These are phyloP conservation scores for Tilletia caries DNA, from an alignment of 1,284 basidiomycete genomes.

Conservation along the genomic window DNA sequence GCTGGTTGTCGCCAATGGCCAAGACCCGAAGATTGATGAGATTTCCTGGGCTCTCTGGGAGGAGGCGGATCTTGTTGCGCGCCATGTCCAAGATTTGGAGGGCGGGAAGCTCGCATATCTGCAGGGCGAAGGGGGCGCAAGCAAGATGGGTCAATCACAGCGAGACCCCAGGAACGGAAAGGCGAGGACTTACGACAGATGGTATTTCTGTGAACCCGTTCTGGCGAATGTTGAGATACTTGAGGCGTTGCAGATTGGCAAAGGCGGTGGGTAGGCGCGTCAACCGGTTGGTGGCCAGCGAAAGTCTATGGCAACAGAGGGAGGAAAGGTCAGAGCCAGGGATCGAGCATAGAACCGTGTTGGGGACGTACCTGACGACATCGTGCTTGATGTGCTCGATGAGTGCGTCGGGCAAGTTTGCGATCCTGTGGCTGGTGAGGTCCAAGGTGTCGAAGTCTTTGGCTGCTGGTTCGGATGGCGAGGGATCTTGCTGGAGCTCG, in stretches of 20 bases:
- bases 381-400: conserved; percentile 35
- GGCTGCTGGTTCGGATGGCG: background rate
- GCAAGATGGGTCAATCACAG: too few relatives aligned
- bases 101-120: conserved; percentile 63
- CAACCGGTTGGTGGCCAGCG: conserved; percentile 80
- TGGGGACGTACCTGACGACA: conserved; percentile 26
- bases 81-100: conserved; percentile 93
- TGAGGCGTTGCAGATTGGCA: conserved; percentile 68
- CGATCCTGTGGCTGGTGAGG: conserved; percentile 37
- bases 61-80: conserved; percentile 78
- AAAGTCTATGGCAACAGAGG: conserved; percentile 63
- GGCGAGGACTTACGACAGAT: conserved; percentile 68
- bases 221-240: conserved; percentile 89
- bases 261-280: conserved; percentile 77
- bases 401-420: conserved; percentile 30
- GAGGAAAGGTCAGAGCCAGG: background rate
- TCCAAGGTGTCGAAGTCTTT: conserved; percentile 21
- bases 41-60: conserved; percentile 77
- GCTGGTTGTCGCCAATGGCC: conserved; percentile 78
- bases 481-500: conserved; percentile 8
- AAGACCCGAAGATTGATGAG: conserved; percentile 78
- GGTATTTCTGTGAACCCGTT: conserved; percentile 83
- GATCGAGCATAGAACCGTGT: too few relatives aligned
- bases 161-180: too few relatives aligned
- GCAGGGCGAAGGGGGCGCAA: background rate